Percentiles rank a stretch among this genome's conserved stretches.
Evolutionary conservation across 2,329 filamentous ascomycete species (phyloP).

Genomic region (Beauveria asiatica): DNA sequence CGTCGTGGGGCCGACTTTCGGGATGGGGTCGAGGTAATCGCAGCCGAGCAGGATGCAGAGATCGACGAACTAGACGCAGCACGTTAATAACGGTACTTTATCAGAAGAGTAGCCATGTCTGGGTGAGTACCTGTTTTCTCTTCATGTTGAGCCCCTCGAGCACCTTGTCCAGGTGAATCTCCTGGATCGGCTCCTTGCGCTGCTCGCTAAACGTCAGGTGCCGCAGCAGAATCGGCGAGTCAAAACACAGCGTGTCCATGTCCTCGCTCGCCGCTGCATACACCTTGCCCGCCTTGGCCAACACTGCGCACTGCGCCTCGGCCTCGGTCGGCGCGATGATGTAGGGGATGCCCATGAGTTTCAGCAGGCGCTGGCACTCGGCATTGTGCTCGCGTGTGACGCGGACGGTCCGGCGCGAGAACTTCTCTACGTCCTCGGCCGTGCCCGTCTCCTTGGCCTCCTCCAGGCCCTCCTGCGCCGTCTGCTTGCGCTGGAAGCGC

Average conservation of each 20-base stretch:
- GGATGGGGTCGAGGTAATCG: conserved; percentile 94
- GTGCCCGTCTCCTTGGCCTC: conserved; percentile 97
- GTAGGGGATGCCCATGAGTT: conserved; percentile 92
- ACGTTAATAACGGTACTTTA: background rate
- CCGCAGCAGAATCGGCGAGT: conserved; percentile 79
- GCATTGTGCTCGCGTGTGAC: conserved; percentile 96
- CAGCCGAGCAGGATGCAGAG: conserved; percentile 95
- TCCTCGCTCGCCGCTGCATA: conserved; percentile 96
- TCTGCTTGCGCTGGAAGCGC: conserved; percentile 88
- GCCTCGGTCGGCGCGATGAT: conserved; percentile 95
- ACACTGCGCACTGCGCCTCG: conserved; percentile 87
- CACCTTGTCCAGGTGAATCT: conserved; percentile 82
- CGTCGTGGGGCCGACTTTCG: conserved; percentile 85
- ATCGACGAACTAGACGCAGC: conserved; percentile 69
- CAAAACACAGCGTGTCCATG: conserved; percentile 97
- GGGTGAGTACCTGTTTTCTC: conserved; percentile 51
- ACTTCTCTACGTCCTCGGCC: conserved; percentile 95
- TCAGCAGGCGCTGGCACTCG: conserved; percentile 84
- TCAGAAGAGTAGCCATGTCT: background rate
- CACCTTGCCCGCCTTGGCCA: conserved; percentile 87
- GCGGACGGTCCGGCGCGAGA: conserved; percentile 82
- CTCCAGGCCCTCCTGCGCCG: conserved; percentile 81
- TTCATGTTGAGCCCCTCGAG: conserved; percentile 86
- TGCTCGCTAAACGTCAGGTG: conserved; percentile 97
- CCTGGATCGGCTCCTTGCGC: conserved; percentile 93